phyloP scores from a whole-genome alignment of 2,329 filamentous ascomycete species.

The Diaporthe destruens region DNA sequence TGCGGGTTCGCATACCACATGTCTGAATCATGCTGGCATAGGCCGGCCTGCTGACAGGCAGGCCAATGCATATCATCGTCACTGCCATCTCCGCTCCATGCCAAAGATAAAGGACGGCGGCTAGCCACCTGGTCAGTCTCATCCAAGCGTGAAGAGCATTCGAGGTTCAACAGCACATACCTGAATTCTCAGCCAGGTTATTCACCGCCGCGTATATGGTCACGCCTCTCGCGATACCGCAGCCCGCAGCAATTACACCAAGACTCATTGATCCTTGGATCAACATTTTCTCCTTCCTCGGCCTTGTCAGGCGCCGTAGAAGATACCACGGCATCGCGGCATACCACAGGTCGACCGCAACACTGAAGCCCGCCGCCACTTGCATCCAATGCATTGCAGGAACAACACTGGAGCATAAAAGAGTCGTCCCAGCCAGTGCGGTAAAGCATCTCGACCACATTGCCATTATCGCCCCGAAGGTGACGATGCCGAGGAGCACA shows the following conservation, averaged over 20 bases:
- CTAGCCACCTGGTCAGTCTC: constrained; percentile 13
- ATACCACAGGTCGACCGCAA: constrained; percentile 40
- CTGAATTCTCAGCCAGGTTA: constrained; percentile 35
- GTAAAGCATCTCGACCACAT: constrained; percentile 40
- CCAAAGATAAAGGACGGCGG: constrained; percentile 41
- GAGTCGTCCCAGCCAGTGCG: constrained; percentile 29
- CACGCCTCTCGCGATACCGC: constrained; percentile 38
- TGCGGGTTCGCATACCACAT: constrained; percentile 37
- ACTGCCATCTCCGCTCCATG: constrained; percentile 42
- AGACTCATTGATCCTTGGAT: constrained; percentile 41
- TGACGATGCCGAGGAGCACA: constrained; percentile 39
- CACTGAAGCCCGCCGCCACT: constrained; percentile 36
- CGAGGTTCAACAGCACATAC: not conserved
- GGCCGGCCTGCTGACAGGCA: constrained; percentile 40
- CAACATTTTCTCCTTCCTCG: constrained; percentile 35
- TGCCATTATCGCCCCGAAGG: constrained; percentile 43
- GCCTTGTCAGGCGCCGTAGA: constrained; percentile 37
- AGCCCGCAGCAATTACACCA: constrained; percentile 37
- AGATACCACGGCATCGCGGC: constrained; percentile 41
- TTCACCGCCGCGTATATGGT: constrained; percentile 39
- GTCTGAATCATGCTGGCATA: constrained; percentile 35
- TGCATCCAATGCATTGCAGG: constrained; percentile 41
- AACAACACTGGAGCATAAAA: constrained; percentile 35
- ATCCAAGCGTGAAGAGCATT: not conserved
- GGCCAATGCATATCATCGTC: constrained; percentile 42